Base-by-base conservation (phyloP, 192 early-diverging fungal genomes). In the Jimgerdemannia flammicorona region DNA sequence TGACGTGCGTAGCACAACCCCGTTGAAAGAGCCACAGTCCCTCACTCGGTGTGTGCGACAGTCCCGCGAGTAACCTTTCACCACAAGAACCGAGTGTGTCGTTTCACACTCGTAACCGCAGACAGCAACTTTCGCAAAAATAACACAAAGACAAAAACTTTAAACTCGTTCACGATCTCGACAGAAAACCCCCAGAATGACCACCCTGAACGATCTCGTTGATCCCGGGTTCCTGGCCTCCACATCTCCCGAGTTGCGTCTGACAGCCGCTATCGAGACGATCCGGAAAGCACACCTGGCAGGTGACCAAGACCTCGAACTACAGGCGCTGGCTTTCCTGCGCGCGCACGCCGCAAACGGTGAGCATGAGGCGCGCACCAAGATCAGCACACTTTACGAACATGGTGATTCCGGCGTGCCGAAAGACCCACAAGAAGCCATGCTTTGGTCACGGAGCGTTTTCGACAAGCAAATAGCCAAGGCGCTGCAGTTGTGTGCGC, bases 381-480 rank as follows among this genome's bases (percentile, higher is more conserved):
- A 59, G 49, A 59, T 59, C 49, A 59, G 49, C 49, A 14, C 49
- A 59, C 49, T 59, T 6, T 59, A 59, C 49, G 49, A 59, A 59
- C 49, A 59, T 14, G 49, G 49, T 14, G 49, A 59, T 14, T 6
- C 49, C 2, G 49, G 49, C 49, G 49, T 59, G 14, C 49, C 49
- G 8, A 59, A 17, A 11, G 75, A 80, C 63, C 43, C 43, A 18
- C 39, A 69, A 10, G 79, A 80, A 70, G 39, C 79, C 1, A 69
- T 41, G 29, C 64, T 80, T 29, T 80, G 79, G 79, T 72, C 79
- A 4, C 44, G 75, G 17, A 75, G 79, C 70, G 68, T 80, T n/a
- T 80, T 73, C 66, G 79, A 80, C 43, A 80, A 80, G 40, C 79
- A 80, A 43, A 40, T 80, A 1, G 67, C 71, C n/a, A 42, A 41